Evolutionary conservation across 306 rosid genomes (phyloP), one percentile per base, ranked within the genome.

Genomic region (Begonia masoniana): DNA sequence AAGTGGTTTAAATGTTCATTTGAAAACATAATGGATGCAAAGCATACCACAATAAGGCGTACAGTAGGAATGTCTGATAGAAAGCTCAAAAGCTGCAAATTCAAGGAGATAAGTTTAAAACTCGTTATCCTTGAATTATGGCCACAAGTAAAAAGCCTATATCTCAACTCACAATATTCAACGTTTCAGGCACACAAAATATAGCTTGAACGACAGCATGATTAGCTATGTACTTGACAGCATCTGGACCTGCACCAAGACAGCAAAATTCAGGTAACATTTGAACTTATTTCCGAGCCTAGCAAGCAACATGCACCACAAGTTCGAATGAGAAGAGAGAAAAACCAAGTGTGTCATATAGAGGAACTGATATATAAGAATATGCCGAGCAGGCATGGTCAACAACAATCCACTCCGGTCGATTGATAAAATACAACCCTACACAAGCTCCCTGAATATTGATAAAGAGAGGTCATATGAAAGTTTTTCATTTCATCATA

Each of bases 371-470:
- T 73, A 86, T 55, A 71, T 70, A 83, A 41, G 99, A 91, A 78
- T 91, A 91, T 1, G 99, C 88, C 52, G 88, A 86, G 78, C 99
- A 91, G 52, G 96, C 99, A 74, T 91, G 96, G 70, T 91, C 99
- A 83, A 86, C 88, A 55, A 86, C 69, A 41, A 91, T 47, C 99
- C 99, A 91, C 76, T 91, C 99, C 9, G 99, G 96, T 81, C 94
- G 76, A 76, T 91, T 91, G 58, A 91, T 76, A 69, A 86, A 91
- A 71, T 86, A 91, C 69, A 91, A 65, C 68, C 99, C 99, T 58
- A 91, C 50, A 68, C 81, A 43, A 52, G 94, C 66, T 21, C 82
- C 96, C 99, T 91, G 80, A 43, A 47, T 6, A 56, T 26, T 0
- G 39, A 31, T 31, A 5, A 31, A 31, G 24, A 21, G 24, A 21